Evolutionary conservation across 306 rosid species (phyloP).

Genomic region (Trifolium pratense): DNA sequence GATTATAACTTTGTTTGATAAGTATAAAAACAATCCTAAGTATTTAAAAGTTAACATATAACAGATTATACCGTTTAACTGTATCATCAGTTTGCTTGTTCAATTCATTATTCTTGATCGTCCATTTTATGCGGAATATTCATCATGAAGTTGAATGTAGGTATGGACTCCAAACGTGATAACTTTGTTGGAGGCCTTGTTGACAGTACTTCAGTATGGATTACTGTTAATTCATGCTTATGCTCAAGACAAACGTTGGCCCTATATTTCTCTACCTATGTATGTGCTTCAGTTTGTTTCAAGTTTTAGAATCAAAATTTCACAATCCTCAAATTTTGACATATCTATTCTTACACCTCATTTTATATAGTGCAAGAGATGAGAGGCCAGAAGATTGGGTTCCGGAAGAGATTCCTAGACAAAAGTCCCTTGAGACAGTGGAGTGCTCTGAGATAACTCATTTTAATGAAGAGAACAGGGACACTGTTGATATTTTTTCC

Average conservation of each 20-base stretch:
- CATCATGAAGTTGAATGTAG: conserved; percentile 50
- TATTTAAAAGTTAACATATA: neutral
- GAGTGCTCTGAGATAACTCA: conserved; percentile 48
- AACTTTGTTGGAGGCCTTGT: conserved; percentile 89
- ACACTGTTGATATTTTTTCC: conserved; percentile 62
- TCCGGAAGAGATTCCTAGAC: conserved; percentile 63
- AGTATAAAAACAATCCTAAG: conserved; percentile 17
- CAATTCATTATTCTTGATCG: neutral
- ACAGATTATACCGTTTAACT: conserved; percentile 38
- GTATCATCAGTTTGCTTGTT: conserved; percentile 17
- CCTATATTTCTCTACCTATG: conserved; percentile 83
- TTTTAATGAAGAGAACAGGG: conserved; percentile 47
- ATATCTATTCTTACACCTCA: conserved; percentile 40
- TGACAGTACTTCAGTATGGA: conserved; percentile 87
- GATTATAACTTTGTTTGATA: conserved; percentile 31
- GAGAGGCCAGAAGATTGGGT: conserved; percentile 98
- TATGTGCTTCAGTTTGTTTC: conserved; percentile 48
- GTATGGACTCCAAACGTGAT: conserved; percentile 94
- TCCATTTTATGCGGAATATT: conserved; percentile 25
- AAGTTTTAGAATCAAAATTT: conserved; percentile 14
- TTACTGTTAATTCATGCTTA: conserved; percentile 87
- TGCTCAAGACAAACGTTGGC: conserved; percentile 99
- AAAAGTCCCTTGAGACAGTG: conserved; percentile 18
- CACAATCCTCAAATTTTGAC: conserved; percentile 23
- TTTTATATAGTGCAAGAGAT: conserved; percentile 66